Conservation (phyloP, 345 rosid genomes). For the Clausena lansium region DNA sequence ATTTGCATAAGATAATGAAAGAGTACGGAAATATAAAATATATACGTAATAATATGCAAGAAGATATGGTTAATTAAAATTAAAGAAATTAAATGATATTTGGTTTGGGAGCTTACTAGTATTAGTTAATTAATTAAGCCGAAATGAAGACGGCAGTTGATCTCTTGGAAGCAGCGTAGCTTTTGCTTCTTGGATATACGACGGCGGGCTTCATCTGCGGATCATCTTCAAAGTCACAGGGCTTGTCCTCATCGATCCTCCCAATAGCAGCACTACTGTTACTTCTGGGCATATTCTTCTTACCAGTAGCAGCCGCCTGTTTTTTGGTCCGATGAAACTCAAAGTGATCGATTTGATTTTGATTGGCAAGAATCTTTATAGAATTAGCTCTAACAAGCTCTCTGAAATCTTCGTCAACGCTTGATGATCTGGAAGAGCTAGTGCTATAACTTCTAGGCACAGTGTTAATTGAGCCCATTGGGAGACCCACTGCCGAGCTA, state of each 20-base stretch:
- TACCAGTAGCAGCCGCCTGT: background rate
- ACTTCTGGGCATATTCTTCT: constrained; percentile 34
- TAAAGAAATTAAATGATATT: no score
- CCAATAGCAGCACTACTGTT: constrained; percentile 43
- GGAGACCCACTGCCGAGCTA: constrained; percentile 41
- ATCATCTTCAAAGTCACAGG: constrained; percentile 52
- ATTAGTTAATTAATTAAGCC: background rate
- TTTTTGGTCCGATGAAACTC: background rate
- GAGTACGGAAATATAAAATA: no score
- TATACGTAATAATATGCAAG: no score
- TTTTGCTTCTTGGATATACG: constrained; percentile 41
- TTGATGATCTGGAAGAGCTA: constrained; percentile 27
- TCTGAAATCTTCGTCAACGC: constrained; percentile 33
- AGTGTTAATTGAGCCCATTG: constrained; percentile 34
- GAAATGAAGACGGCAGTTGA: background rate
- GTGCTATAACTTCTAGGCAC: constrained; percentile 57
- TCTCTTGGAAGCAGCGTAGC: constrained; percentile 33
- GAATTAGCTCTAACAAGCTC: constrained; percentile 60
- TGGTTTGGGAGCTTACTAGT: no score
- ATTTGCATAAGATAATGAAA: no score
- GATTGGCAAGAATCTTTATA: constrained; percentile 24
- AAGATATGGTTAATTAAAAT: no score
- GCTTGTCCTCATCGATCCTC: constrained; percentile 74
- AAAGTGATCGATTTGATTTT: background rate
- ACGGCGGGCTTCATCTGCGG: background rate